A percentile compares a stretch with the other conserved stretches of the same genome.
These are phyloP conservation scores for Coniferiporia weirii DNA, from an alignment of 1,284 basidiomycete species.

Conservation along the genomic window DNA sequence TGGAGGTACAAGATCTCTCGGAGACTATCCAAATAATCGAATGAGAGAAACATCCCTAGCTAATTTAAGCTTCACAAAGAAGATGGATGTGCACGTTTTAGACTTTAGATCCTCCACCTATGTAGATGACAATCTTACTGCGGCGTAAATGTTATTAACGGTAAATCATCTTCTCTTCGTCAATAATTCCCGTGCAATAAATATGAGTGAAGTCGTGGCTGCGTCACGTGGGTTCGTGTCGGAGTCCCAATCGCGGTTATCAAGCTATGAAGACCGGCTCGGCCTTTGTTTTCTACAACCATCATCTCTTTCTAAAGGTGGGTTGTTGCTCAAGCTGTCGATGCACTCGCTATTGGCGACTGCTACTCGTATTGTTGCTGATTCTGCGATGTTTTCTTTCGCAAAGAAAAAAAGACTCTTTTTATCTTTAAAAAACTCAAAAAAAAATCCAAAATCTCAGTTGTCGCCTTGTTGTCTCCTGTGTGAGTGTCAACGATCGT, in stretches of 20 bases:
- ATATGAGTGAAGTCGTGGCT: neutral
- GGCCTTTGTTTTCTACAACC: slow-evolving; percentile 35
- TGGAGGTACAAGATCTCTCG: no score
- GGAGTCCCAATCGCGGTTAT: slow-evolving; percentile 33
- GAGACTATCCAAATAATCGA: no score
- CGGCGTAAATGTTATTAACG: no score
- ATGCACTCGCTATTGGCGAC: slow-evolving; percentile 17
- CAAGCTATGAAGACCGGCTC: slow-evolving; percentile 18
- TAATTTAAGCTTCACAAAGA: no score
- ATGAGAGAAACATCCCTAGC: no score
- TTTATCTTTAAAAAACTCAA: slow-evolving; percentile 25
- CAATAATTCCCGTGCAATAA: no score
- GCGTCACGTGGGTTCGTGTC: slow-evolving; percentile 18
- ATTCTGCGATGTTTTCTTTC: slow-evolving; percentile 16
- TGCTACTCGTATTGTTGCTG: slow-evolving; percentile 19
- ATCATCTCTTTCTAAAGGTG: slow-evolving; percentile 38
- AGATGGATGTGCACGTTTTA: no score
- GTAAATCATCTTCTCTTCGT: no score
- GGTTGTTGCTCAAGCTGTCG: slow-evolving; percentile 30
- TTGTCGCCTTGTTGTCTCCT: slow-evolving; percentile 71
- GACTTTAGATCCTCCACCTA: no score
- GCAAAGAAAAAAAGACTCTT: slow-evolving; percentile 39
- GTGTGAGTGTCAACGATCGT: slow-evolving; percentile 39
- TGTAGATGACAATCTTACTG: no score
- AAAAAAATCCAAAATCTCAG: slow-evolving; percentile 46